A percentile compares a stretch with the other conserved stretches of the same genome.
Evolutionary conservation across 2,329 filamentous ascomycete species (phyloP).

Genomic region (Tolypocladium amazonense): DNA sequence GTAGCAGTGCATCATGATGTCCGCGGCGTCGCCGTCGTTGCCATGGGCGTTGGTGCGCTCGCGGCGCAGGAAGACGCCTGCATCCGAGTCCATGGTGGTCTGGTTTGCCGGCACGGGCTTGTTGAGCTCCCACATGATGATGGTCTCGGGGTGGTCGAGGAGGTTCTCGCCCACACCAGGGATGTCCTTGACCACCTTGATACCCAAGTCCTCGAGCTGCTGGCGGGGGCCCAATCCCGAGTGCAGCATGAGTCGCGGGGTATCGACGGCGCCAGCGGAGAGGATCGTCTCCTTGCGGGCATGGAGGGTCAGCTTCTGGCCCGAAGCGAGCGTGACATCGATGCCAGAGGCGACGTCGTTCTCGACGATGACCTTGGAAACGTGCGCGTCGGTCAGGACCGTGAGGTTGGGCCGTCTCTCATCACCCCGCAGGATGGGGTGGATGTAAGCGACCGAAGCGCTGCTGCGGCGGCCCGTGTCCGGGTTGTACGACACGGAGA

Average conservation of each 20-base stretch:
- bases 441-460: conserved; percentile 85
- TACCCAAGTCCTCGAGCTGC: conserved; percentile 41
- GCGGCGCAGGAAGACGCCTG: conserved; percentile 77
- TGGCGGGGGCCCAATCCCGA: conserved; percentile 45
- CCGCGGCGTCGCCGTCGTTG: conserved; percentile 64
- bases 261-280: conserved; percentile 72
- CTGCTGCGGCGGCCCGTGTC: conserved; percentile 77
- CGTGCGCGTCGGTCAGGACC: conserved; percentile 79
- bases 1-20: conserved; percentile 96
- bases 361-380: conserved; percentile 66
- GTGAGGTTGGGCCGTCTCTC: conserved; percentile 78
- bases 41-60: conserved; percentile 56
- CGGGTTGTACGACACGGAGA: conserved; percentile 84
- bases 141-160: conserved; percentile 49
- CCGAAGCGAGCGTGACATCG: conserved; percentile 49
- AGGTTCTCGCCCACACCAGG: conserved; percentile 52
- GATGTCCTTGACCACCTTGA: conserved; percentile 45
- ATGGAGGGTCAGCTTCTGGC: conserved; percentile 42
- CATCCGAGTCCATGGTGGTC: conserved; percentile 87
- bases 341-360: conserved; percentile 64
- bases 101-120: conserved; percentile 64
- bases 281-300: conserved; percentile 70
- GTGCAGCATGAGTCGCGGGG: conserved; percentile 54
- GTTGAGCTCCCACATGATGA: conserved; percentile 68
- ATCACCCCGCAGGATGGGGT: conserved; percentile 75